Base-by-base conservation (phyloP, 2,329 filamentous ascomycete genomes). In the Ascochyta clinopodiicola region DNA sequence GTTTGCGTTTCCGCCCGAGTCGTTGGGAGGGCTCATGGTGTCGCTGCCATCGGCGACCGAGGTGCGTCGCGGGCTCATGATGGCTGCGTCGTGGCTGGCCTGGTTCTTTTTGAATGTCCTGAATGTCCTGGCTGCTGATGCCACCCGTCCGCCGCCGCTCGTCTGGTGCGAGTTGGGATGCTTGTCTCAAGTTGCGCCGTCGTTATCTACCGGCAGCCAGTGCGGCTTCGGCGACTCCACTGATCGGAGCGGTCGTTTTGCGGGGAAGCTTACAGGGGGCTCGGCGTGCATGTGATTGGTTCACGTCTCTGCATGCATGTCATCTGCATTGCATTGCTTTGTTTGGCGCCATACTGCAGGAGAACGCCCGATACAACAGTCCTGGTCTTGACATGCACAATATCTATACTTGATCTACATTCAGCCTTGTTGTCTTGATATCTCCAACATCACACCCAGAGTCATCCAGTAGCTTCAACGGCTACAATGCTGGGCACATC, bases 401-500 rank as follows among this genome's bases (percentile, higher is more conserved):
- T 8, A 10, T 38, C 45, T 34, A 15, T 36, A 7, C 34, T 21
- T 39, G 19, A 6, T 6, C 22, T 24, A 24, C 22, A 24, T 12
- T 19, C n/a, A 12, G 8, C 31, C 24, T 17, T 22, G 15, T 17
- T 9, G 13, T n/a, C 31, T 39, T 17, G 17, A 17, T 17, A 17
- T 17, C 17, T 17, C 17, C 6, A 13, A 13, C 29, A 13, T 31
- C 29, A 1, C 15, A 31, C 29, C 3, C 12, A 31, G 12, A 10
- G 8, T 31, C 12, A 15, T 31, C 12, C 29, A 15, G 29, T 31
- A 12, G 42, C 43, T 4, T 53, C 64, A 13, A 67, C 56, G 17
- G 71, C 71, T 32, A 91, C 76, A 64, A 92, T 85, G 39, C 84
- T 86, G 0, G 91, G 91, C 60, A 95, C 71, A 58, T 94, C 88